A percentile compares a stretch with the other conserved stretches of the same genome.
Evolutionary conservation across 73 alveolate genomes (phyloP).

Genomic region (Blepharisma japonicum): DNA sequence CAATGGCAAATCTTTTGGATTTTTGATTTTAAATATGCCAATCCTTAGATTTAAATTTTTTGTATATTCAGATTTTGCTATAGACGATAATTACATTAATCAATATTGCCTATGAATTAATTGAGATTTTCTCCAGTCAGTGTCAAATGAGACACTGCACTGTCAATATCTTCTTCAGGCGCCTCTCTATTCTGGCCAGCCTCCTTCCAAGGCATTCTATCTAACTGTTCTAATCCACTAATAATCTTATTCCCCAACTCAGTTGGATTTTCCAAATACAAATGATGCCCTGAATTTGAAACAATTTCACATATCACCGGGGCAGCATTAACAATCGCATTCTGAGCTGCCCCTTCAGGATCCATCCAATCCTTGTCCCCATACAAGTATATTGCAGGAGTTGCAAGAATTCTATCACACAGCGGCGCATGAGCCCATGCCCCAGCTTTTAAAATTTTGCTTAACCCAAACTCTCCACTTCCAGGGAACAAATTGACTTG

Average conservation of each 20-base stretch:
- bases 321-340: neutral
- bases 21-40: no score
- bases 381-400: constrained; percentile 42
- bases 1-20: no score
- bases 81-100: no score
- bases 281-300: constrained; percentile 38
- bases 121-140: no score
- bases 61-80: no score
- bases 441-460: constrained; percentile 34
- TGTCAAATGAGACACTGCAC: no score
- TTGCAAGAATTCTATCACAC: constrained; percentile 30
- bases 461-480: constrained; percentile 46
- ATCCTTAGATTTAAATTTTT: no score
- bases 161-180: no score
- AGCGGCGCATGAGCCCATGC: constrained; percentile 48
- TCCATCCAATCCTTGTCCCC: constrained; percentile 74
- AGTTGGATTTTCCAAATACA: constrained; percentile 44
- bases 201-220: no score
- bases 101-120: no score
- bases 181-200: no score
- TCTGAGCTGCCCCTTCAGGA: constrained; percentile 19
- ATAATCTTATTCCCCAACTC: constrained; percentile 24
- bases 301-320: neutral
- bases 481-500: constrained; percentile 45
- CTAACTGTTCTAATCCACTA: no score